Evolutionary conservation across 805 yeast species (phyloP).

Genomic region (Myxozyma mucilagina): DNA sequence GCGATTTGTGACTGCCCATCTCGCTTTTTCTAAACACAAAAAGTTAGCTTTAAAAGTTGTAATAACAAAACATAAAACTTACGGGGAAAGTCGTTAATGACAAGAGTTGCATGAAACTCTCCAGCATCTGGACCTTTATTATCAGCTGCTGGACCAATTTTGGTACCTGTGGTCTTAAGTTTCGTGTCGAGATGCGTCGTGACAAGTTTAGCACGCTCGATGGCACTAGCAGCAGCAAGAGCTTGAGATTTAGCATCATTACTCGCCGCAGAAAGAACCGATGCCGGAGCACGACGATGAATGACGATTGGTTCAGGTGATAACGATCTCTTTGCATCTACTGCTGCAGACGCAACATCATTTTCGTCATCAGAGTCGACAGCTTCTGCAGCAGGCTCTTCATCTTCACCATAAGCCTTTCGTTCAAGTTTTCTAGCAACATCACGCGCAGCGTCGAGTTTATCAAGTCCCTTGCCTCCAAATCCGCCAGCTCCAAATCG

Average conservation of each 20-base stretch:
- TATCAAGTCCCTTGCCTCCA: conserved; percentile 89
- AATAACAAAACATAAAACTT: neutral
- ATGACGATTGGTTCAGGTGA: conserved; percentile 22
- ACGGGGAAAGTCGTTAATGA: conserved; percentile 81
- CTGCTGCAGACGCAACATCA: conserved; percentile 27
- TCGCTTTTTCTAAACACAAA: conserved; percentile 47
- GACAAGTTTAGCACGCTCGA: conserved; percentile 30
- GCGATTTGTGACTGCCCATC: conserved; percentile 75
- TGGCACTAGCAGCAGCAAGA: conserved; percentile 23
- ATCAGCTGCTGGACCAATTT: conserved; percentile 55
- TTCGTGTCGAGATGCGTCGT: conserved; percentile 32
- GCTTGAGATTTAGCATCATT: conserved; percentile 6
- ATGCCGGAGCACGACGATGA: conserved; percentile 7
- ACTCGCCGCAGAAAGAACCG: neutral
- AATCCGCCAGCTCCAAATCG: conserved; percentile 62
- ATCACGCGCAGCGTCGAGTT: conserved; percentile 63
- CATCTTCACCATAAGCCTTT: conserved; percentile 49
- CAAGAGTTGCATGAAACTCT: conserved; percentile 64
- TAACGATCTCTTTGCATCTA: conserved; percentile 16
- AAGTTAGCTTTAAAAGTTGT: neutral
- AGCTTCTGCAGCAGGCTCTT: conserved; percentile 32
- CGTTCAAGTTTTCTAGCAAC: conserved; percentile 53
- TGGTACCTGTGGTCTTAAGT: conserved; percentile 37
- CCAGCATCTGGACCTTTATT: conserved; percentile 57
- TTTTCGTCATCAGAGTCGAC: conserved; percentile 37